Evolutionary conservation across 1,284 basidiomycete species (phyloP), one percentile per base, ranked within the genome.

Genomic region (Porogramme epimiltina): DNA sequence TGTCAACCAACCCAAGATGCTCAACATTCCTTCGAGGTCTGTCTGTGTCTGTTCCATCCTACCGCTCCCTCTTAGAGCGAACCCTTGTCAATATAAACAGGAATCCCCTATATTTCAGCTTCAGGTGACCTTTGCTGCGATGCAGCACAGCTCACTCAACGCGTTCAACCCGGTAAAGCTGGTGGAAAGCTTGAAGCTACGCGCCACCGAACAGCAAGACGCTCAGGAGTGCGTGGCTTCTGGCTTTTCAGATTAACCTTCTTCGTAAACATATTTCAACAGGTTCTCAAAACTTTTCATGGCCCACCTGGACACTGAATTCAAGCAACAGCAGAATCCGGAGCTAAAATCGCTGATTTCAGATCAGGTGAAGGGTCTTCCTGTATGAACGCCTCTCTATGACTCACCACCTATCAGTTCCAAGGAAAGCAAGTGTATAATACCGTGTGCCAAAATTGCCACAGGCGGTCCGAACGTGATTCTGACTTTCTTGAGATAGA

Each of bases 241-340:
- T 10, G 23, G 20, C 25, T 11, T 28, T 24, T 24, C 42, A 31
- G 13, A 8, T 13, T 22, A 11, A 11, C 13, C 34, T n/a, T 39
- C 31, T 20, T 36, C 28, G 42, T 33, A 51, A 13, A n/a, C n/a
- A 31, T 51, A 19, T 18, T 24, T 28, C 20, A 3, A 62, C 36
- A 95, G 93, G 64, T 97, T 97, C 66, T 93, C 91, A 0, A 96
- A 97, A 63, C 78, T 97, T 16, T 96, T 97, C 72, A 89, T 96
- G 82, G 85, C 85, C 4, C 85, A 93, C 63, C 78, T 97, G 23
- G 89, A 90, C 54, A 76, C 76, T 18, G 91, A 95, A 69, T 95
- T 96, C 68, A 81, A 84, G 70, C 91, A 88, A 62, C 87, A 93
- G 64, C 71, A 76, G 2, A 73, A 80, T 47, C 78, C 82, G 2